Base-by-base conservation (phyloP, 176 grass and related monocot genomes). In the Cenchrus purpureus region DNA sequence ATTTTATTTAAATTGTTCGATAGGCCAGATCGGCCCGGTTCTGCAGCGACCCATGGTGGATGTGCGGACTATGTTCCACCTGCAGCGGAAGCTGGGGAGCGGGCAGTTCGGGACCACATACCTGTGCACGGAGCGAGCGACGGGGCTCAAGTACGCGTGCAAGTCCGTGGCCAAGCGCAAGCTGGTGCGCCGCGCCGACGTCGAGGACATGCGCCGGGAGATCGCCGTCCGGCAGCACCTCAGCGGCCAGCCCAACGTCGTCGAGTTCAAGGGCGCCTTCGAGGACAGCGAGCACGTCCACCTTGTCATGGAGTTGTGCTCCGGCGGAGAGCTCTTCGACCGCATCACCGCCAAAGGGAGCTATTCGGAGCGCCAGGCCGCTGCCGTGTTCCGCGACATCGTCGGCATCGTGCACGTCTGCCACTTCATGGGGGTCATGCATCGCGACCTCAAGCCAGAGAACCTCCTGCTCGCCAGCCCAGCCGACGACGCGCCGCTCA, bases 361-460 rank as follows among this genome's bases (percentile, higher is more conserved):
- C 83, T 97, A 94, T 85, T 78, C 84, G 12, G 91, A 97, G 91
- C 52, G 86, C 13, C 82, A 91, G 88, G 94, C 91, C 25, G 92
- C 94, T 8, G 83, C 68, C 13, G 79, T 94, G 22, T 94, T 58
- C 87, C 51, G 86, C 61, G 89, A 89, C 78, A 68, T 94, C 62
- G 71, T 94, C 82, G 89, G 68, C 52, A 88, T 85, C 81, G 94
- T 97, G 48, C 70, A 97, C 66, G 90, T 97, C 59, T 97, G 92
- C 71, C 94, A 97, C 77, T 97, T 97, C 85, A 94, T 97, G 94
- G 94, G 94, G 73, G 94, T 97, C 59, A 83, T 97, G 73, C 94
- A 97, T 72, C 83, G 94, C 8, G 86, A 97, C 88, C 82, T 97
- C 65, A 94, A 92, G 86, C 94, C 94, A 0, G 92, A 97, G 92